Evolutionary conservation across 2,329 filamentous ascomycete genomes (phyloP).

Genomic region (Trichoderma endophyticum): DNA sequence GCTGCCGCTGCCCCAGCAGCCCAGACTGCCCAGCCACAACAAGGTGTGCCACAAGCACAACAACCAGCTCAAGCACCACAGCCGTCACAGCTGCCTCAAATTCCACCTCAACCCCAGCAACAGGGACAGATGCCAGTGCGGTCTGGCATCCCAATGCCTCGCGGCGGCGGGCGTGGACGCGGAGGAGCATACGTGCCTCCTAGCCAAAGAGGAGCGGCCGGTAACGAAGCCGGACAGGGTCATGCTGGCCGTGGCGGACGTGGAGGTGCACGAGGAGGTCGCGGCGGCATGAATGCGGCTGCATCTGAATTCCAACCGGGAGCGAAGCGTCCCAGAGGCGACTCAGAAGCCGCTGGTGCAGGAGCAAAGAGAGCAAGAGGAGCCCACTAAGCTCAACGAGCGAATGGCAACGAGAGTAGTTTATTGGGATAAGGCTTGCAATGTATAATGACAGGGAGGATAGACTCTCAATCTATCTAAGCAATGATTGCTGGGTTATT

Average conservation of each 20-base stretch:
- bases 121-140: constrained; percentile 26
- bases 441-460: constrained; percentile 17
- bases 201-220: constrained; percentile 35
- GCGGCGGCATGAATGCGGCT: constrained; percentile 46
- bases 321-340: constrained; percentile 56
- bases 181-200: constrained; percentile 39
- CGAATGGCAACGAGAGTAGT: not conserved
- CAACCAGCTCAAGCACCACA: constrained; percentile 24
- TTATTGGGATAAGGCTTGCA: not conserved
- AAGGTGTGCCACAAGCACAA: constrained; percentile 18
- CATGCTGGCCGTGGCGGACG: constrained; percentile 38
- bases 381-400: constrained; percentile 30
- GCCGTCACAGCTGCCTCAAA: constrained; percentile 19
- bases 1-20: constrained; percentile 19
- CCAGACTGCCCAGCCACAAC: constrained; percentile 17
- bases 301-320: constrained; percentile 57
- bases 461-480: constrained; percentile 1
- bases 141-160: constrained; percentile 42
- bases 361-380: constrained; percentile 44
- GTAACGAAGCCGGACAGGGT: constrained; percentile 32
- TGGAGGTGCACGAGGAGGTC: constrained; percentile 41
- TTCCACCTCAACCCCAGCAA: constrained; percentile 24
- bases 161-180: constrained; percentile 40
- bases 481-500: not conserved
- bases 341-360: constrained; percentile 41